Evolutionary conservation across 495 filamentous ascomycete species (phyloP).

Genomic region (Hyaloscypha finlandica): DNA sequence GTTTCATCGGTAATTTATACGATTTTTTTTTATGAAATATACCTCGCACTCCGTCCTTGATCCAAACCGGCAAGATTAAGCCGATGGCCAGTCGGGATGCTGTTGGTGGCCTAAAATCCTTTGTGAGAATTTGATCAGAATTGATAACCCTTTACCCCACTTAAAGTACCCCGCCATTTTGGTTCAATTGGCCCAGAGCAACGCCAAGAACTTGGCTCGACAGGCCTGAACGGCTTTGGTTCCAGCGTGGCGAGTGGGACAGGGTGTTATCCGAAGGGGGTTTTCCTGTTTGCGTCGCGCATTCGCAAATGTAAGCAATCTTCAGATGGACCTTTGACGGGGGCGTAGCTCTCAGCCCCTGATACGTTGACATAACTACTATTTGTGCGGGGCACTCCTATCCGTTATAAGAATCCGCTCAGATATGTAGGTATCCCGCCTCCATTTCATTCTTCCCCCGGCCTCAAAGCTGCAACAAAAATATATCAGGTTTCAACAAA

Average conservation of each 20-base stretch:
- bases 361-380: not conserved
- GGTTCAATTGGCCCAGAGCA: not conserved
- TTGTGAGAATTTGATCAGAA: not conserved
- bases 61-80: not conserved
- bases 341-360: not conserved
- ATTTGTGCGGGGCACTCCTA: not conserved
- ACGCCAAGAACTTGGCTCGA: not conserved
- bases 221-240: not conserved
- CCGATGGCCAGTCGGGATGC: not conserved
- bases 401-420: not conserved
- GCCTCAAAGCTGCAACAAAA: not conserved
- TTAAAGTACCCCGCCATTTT: not conserved
- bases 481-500: not conserved
- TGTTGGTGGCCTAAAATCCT: not conserved
- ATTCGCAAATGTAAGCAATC: not conserved
- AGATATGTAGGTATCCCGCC: not conserved
- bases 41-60: not conserved
- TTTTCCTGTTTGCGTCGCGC: not conserved
- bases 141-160: not conserved
- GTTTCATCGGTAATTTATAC: not conserved
- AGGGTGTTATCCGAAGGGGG: constrained; percentile 4
- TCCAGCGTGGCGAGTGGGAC: not conserved
- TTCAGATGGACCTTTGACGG: not conserved
- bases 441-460: not conserved
- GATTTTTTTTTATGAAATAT: not conserved